phyloP scores from a whole-genome alignment of 176 grass and related monocot species.

The Carex cristatella region DNA sequence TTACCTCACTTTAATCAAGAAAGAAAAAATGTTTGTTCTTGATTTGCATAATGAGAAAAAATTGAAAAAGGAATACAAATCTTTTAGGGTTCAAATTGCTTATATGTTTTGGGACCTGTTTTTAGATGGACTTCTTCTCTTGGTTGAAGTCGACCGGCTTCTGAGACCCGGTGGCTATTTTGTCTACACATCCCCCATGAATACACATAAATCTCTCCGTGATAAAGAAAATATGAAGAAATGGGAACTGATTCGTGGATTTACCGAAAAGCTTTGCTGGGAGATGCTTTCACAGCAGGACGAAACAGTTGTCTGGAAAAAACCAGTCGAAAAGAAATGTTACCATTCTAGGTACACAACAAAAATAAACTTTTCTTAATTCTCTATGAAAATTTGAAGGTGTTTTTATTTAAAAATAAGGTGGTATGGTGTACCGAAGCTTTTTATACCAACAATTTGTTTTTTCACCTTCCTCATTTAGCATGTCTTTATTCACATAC shows the following conservation, averaged over 20 bases:
- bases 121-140: constrained; percentile 73
- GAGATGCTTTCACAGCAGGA: constrained; percentile 93
- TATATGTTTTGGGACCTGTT: neutral
- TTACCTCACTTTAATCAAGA: too few species aligned
- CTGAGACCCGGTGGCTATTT: constrained; percentile 91
- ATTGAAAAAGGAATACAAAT: neutral
- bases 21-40: neutral
- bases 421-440: too few species aligned
- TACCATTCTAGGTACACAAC: constrained; percentile 62
- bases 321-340: constrained; percentile 55
- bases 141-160: constrained; percentile 88
- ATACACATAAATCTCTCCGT: constrained; percentile 79
- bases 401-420: too few species aligned
- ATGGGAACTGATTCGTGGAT: constrained; percentile 58
- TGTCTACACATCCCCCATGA: constrained; percentile 73
- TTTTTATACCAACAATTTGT: too few species aligned
- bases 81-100: neutral
- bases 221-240: constrained; percentile 94
- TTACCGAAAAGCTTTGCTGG: constrained; percentile 80
- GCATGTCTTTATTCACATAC: too few species aligned
- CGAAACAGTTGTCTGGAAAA: constrained; percentile 96
- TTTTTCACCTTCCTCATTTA: too few species aligned
- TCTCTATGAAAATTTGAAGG: neutral
- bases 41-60: neutral
- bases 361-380: neutral